Evolutionary conservation across 2,329 filamentous ascomycete genomes (phyloP), one percentile per base, ranked within the genome.

Genomic region (Elsinoe australis): DNA sequence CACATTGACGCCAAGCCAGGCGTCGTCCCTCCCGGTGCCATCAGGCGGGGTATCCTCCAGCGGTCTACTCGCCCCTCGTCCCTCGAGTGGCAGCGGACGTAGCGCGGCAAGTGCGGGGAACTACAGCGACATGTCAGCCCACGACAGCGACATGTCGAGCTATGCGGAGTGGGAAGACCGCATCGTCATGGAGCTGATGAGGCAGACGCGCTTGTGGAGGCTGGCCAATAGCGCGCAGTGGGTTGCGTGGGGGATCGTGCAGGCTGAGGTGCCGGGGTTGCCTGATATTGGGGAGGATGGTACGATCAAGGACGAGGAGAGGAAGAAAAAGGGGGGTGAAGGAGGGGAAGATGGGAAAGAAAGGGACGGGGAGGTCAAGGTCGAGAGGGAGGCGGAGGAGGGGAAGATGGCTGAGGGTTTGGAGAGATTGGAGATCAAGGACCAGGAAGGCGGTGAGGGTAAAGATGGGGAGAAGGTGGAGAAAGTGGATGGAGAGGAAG

Each of bases 171-270:
- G 15, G 36, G 71, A 76, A 4, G 87, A 95, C 47, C 67, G 49
- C 2, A 79, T 84, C 57, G 75, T 94, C 4, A 71, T 78, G 41
- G 76, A 79, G 45, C 71, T 98, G 21, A 71, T 92, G 60, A 78
- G 82, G 32, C 88, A 96, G 67, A 82, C 87, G 2, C 74, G 80
- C 12, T 71, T 94, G 36, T 98, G 92, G 92, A 80, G 92, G 2
- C 72, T 86, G 0, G 86, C 87, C 31, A 94, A 92, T 67, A 88
- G 83, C 28, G 87, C 87, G 1, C 80, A 85, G 67, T 98, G 92
- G 92, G 79, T 94, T 18, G 86, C 88, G 1, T 98, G 92, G 92
- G 92, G 92, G 18, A 87, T 96, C 53, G 85, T 98, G 45, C 92
- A 98, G 67, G 90, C 92, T 39, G 89, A 92, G 62, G 74, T 94